These are phyloP conservation scores for Cardamine chenopodiifolia DNA, from an alignment of 345 rosid genomes.

Conservation along the genomic window DNA sequence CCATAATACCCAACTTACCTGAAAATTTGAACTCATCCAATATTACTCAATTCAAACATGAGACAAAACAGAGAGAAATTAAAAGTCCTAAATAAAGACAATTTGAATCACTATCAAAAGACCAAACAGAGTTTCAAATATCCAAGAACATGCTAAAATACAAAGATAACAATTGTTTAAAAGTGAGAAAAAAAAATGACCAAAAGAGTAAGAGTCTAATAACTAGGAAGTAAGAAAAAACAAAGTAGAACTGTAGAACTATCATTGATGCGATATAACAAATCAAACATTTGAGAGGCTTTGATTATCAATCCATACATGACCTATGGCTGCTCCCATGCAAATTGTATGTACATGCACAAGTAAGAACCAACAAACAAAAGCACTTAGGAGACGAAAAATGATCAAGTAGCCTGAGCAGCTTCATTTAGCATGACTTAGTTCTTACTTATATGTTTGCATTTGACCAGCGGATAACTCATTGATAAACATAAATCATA, in stretches of 20 bases:
- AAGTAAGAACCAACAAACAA: conserved; percentile 25
- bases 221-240: too few species aligned
- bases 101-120: neutral
- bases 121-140: too few species aligned
- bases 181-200: too few species aligned
- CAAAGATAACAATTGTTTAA: too few species aligned
- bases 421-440: neutral
- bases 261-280: conserved; percentile 66
- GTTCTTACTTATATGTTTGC: neutral
- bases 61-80: too few species aligned
- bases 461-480: neutral
- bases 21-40: too few species aligned
- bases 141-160: neutral
- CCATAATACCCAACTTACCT: too few species aligned
- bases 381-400: neutral
- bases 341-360: conserved; percentile 70
- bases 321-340: conserved; percentile 78
- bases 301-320: conserved; percentile 14
- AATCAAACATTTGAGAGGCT: conserved; percentile 19
- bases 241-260: too few species aligned
- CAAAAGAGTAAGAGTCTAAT: too few species aligned
- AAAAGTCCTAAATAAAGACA: too few species aligned
- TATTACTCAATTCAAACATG: too few species aligned
- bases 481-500: too few species aligned
- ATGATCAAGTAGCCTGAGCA: neutral